Evolutionary conservation across 2,329 filamentous ascomycete genomes (phyloP).

Genomic region (Paramyrothecium sp.): DNA sequence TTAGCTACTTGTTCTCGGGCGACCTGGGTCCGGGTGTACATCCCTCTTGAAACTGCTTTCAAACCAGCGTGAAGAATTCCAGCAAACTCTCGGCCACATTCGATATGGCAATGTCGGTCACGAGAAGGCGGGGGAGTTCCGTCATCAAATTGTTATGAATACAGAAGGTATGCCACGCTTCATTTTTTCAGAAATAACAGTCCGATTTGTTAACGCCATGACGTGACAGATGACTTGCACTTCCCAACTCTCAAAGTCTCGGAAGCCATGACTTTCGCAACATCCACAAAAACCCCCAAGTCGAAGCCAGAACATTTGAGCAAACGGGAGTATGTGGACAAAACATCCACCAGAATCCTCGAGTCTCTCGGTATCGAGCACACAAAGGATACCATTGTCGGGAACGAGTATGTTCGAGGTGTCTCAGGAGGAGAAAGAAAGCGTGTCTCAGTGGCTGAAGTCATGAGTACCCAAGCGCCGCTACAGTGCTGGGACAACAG

Average conservation of each 20-base stretch:
- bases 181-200: too few relatives aligned
- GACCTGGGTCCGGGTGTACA: neutral
- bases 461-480: constrained; percentile 46
- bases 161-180: constrained; percentile 1
- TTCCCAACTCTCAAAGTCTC: constrained; percentile 1
- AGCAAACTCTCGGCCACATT: neutral
- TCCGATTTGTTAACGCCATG: neutral
- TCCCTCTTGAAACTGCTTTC: neutral
- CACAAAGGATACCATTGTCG: constrained; percentile 37
- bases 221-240: neutral
- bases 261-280: neutral
- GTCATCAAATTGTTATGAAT: constrained; percentile 1
- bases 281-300: neutral
- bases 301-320: neutral
- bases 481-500: constrained; percentile 70
- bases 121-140: neutral
- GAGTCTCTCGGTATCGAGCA: constrained; percentile 2
- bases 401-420: constrained; percentile 60
- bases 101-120: neutral
- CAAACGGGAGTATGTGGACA: neutral
- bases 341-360: neutral
- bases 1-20: constrained; percentile 1
- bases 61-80: constrained; percentile 1
- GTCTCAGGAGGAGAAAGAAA: constrained; percentile 64
- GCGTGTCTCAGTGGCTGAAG: constrained; percentile 70